These are phyloP conservation scores for Chlorokybus atmophyticus DNA, from an alignment of 139 green algal species.

Conservation along the genomic window DNA sequence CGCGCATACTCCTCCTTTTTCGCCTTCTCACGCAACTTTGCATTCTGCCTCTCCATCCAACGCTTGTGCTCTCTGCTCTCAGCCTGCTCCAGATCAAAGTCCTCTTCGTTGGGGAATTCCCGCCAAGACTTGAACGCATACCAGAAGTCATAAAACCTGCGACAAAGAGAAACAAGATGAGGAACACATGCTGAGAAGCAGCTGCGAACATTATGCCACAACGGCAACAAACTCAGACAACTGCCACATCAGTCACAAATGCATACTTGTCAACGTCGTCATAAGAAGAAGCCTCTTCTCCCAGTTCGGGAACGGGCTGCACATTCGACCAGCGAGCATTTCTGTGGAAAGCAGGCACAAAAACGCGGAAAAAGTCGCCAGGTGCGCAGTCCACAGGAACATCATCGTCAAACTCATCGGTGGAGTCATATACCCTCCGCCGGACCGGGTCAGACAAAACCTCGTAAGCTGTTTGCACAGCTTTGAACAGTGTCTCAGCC, in stretches of 20 bases:
- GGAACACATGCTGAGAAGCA: no score
- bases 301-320: background rate
- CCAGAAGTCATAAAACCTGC: constrained; percentile 97
- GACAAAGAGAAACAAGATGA: no score
- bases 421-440: constrained; percentile 76
- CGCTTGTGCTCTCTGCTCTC: constrained; percentile 68
- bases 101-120: constrained; percentile 78
- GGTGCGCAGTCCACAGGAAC: constrained; percentile 55
- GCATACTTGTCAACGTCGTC: constrained; percentile 47
- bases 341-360: constrained; percentile 78
- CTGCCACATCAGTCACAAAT: no score
- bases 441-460: constrained; percentile 64
- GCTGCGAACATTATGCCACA: no score
- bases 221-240: no score
- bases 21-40: constrained; percentile 74
- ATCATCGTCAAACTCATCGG: constrained; percentile 87
- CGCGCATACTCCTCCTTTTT: constrained; percentile 86
- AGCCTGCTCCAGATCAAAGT: constrained; percentile 37
- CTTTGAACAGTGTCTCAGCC: constrained; percentile 64
- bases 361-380: constrained; percentile 82
- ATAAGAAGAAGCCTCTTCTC: constrained; percentile 12
- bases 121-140: constrained; percentile 78
- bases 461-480: constrained; percentile 51
- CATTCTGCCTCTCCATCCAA: constrained; percentile 85
- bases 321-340: constrained; percentile 67